A percentile compares a stretch with the other conserved stretches of the same genome.
Conservation (phyloP, 2,329 filamentous ascomycete genomes). For the Sclerotinia subarctica region DNA sequence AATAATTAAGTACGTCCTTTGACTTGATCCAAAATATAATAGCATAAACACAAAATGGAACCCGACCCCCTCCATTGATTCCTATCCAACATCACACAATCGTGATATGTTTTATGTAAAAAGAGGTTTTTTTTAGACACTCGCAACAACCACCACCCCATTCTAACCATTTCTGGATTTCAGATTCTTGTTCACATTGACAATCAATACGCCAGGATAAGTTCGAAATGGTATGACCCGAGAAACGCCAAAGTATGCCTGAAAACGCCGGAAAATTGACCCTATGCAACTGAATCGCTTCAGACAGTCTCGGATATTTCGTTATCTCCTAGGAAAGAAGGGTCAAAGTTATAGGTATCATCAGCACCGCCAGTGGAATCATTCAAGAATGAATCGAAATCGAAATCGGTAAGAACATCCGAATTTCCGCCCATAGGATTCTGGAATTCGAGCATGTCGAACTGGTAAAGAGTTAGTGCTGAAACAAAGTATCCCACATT, state of each 20-base stretch:
- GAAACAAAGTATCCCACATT: neutral
- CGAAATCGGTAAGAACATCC: conserved; percentile 64
- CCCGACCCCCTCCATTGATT: neutral
- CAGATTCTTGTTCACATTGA: conserved; percentile 34
- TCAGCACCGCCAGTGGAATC: conserved; percentile 44
- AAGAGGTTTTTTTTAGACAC: conserved; percentile 14
- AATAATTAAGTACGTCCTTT: conserved; percentile 16
- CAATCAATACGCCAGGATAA: conserved; percentile 30
- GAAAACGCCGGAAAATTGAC: conserved; percentile 37
- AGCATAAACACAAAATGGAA: conserved; percentile 10
- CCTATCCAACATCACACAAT: conserved; percentile 12
- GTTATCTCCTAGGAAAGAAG: conserved; percentile 54
- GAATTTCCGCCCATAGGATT: conserved; percentile 50
- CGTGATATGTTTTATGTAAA: conserved; percentile 13
- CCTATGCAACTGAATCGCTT: conserved; percentile 24
- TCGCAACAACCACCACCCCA: conserved; percentile 15
- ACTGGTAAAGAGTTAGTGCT: conserved; percentile 24
- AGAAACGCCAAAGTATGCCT: conserved; percentile 39
- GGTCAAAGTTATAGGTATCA: conserved; percentile 55
- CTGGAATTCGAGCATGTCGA: conserved; percentile 50
- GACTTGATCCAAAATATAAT: conserved; percentile 16
- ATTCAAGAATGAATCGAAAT: conserved; percentile 66
- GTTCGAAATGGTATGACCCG: conserved; percentile 36
- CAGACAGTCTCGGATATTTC: conserved; percentile 56
- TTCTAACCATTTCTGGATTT: conserved; percentile 21